Evolutionary conservation across 2,329 filamentous ascomycete species (phyloP).

Genomic region (Cercospora sp.): DNA sequence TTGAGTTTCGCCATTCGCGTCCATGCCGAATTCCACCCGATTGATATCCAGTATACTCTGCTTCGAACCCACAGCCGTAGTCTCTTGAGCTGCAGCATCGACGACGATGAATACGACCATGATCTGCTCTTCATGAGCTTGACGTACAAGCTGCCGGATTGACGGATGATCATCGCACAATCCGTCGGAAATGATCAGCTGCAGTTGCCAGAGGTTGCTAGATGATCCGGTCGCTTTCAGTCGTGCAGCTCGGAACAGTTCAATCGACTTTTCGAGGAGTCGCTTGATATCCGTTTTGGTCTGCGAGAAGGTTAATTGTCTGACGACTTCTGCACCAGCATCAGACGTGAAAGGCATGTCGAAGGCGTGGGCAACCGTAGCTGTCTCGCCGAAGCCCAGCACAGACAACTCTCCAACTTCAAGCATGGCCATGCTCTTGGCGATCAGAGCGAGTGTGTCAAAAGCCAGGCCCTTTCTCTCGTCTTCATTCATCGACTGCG

Average conservation of each 20-base stretch:
- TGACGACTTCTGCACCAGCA: conserved; percentile 78
- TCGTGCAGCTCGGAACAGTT: conserved; percentile 76
- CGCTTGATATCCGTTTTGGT: conserved; percentile 80
- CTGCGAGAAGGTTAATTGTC: conserved; percentile 82
- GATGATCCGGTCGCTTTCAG: conserved; percentile 55
- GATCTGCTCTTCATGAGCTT: conserved; percentile 88
- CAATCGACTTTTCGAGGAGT: conserved; percentile 74
- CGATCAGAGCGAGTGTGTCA: conserved; percentile 89
- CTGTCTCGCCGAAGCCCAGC: conserved; percentile 80
- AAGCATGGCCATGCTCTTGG: conserved; percentile 83
- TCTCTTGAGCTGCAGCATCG: conserved; percentile 55
- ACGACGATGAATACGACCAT: conserved; percentile 99
- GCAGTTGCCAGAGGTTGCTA: conserved; percentile 88
- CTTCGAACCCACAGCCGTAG: conserved; percentile 42
- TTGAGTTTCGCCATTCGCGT: conserved; percentile 62
- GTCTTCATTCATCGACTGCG: conserved; percentile 85
- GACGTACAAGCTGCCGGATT: conserved; percentile 77
- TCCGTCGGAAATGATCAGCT: conserved; percentile 90
- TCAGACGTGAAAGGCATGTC: conserved; percentile 77
- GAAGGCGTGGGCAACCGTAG: conserved; percentile 84
- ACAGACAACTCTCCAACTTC: conserved; percentile 94
- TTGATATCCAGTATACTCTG: conserved; percentile 81
- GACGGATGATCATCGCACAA: conserved; percentile 86
- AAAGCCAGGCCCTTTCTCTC: conserved; percentile 78
- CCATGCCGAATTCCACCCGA: conserved; percentile 76